Base-by-base conservation (phyloP, 169 alveolate genomes). In the Prorocentrum cordatum region DNA sequence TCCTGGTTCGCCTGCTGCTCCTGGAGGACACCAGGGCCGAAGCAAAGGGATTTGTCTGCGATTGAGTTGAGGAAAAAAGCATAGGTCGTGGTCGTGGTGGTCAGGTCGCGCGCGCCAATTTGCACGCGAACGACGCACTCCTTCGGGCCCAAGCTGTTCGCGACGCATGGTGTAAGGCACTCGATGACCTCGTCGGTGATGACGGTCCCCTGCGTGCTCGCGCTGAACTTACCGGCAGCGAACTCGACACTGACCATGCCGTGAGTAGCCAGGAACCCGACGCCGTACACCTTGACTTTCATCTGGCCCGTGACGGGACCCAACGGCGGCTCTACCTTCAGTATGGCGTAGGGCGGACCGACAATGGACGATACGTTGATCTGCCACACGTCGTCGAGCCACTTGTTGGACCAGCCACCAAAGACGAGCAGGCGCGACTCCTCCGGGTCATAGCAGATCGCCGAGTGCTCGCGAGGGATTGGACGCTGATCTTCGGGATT, bases 281-380 rank as follows among this genome's bases (percentile, higher is more conserved):
- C 90, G 1, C 90, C 90, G 27, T 80, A 80, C 54, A 42, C 32
- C 67, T 58, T 22, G 33, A 96, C 94, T 73, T 93, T 94, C 82
- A 95, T 94, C 45, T 93, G 95, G 79, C 99, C 99, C 39, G 98
- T 95, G 45, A 97, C 94, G 27, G 97, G 97, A 14, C 99, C 99
- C 62, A 95, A 93, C 45, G 93, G 90, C 35, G 99, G 99, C 39
- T 94, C 88, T 64, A 79, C 88, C 71, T 71, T 64, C 14, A 22
- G 6, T 33, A 97, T 95, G 42, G 98, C 97, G 92, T 97, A 97
- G 67, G 98, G 96, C 50, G 99, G 99, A 68, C 99, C 99, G 16
- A 96, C 98, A 59, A 97, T 95, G 58, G 96, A 94, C 31, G 95
- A 75, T 39, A 97, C 98, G 94, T 95, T 95, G 29, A 96, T 92